These are phyloP conservation scores for Cephaloascus fragrans DNA, from an alignment of 805 yeast species.

Conservation along the genomic window DNA sequence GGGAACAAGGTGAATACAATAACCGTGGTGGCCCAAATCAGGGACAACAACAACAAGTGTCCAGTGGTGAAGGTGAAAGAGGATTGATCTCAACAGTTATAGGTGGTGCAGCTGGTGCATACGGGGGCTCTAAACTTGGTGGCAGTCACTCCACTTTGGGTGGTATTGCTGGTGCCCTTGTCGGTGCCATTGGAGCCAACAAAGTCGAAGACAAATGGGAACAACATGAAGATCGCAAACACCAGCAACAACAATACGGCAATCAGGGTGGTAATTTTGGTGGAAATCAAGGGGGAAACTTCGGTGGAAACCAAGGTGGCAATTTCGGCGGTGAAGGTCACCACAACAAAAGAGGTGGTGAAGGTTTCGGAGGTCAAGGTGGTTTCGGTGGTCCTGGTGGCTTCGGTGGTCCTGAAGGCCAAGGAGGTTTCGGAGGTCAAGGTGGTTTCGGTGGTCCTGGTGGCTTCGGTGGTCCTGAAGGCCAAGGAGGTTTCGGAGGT, in stretches of 20 bases:
- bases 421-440: conserved; percentile 1
- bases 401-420: conserved; percentile 9
- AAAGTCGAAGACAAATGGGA: conserved; percentile 32
- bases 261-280: conserved; percentile 5
- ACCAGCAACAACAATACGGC: conserved; percentile 9
- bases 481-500: conserved; percentile 9
- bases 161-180: conserved; percentile 42
- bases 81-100: conserved; percentile 33
- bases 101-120: conserved; percentile 48
- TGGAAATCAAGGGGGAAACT: conserved; percentile 7
- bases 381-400: conserved; percentile 5
- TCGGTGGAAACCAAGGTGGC: conserved; percentile 2
- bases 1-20: conserved; percentile 25
- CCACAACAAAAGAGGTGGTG: conserved; percentile 3
- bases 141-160: conserved; percentile 32
- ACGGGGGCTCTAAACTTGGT: conserved; percentile 35
- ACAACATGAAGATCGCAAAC: conserved; percentile 9
- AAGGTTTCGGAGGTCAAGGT: conserved; percentile 1
- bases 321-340: conserved; percentile 6
- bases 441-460: conserved; percentile 10
- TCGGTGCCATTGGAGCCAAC: conserved; percentile 46
- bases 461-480: conserved; percentile 11
- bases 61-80: conserved; percentile 23
- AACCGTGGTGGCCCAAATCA: conserved; percentile 18
- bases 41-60: conserved; percentile 15